A percentile compares a stretch with the other conserved stretches of the same genome.
These are phyloP conservation scores for Annulohypoxylon nitens DNA, from an alignment of 495 filamentous ascomycete genomes.

Conservation along the genomic window DNA sequence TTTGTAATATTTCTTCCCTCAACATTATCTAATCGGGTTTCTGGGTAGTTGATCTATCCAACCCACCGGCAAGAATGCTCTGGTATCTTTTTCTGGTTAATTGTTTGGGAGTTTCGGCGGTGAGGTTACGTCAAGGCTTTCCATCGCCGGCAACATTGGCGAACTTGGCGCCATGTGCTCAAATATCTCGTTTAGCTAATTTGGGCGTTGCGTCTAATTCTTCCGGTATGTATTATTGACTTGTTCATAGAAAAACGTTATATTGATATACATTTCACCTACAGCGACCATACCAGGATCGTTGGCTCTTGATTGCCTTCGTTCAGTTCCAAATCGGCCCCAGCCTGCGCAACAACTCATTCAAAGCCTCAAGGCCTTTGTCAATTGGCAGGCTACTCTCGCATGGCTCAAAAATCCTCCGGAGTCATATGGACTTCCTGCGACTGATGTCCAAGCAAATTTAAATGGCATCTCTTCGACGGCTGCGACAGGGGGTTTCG, in stretches of 20 bases:
- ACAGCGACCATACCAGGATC: slow-evolving; percentile 48
- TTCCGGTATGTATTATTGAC: slow-evolving; percentile 26
- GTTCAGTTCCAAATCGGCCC: slow-evolving; percentile 50
- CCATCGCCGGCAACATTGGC: slow-evolving; percentile 22
- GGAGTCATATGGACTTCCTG: slow-evolving; percentile 51
- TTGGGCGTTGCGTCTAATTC: slow-evolving; percentile 35
- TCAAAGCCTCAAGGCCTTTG: slow-evolving; percentile 53
- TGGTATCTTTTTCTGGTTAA: slow-evolving; percentile 13
- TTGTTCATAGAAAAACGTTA: neutral
- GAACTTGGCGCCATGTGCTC: slow-evolving; percentile 44
- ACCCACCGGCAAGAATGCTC: slow-evolving; percentile 15
- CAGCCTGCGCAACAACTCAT: slow-evolving; percentile 49
- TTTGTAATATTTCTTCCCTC: neutral
- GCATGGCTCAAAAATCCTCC: slow-evolving; percentile 62
- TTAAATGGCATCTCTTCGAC: slow-evolving; percentile 53
- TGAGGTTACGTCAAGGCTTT: slow-evolving; percentile 40
- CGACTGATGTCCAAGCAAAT: slow-evolving; percentile 57
- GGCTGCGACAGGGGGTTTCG: slow-evolving; percentile 50
- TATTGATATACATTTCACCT: slow-evolving; percentile 30
- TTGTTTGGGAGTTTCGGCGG: slow-evolving; percentile 36
- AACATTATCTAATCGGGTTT: slow-evolving; percentile 1
- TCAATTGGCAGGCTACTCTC: slow-evolving; percentile 57
- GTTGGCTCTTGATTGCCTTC: slow-evolving; percentile 50
- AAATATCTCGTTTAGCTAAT: slow-evolving; percentile 38
- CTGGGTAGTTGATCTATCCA: slow-evolving; percentile 29